A percentile compares a stretch with the other conserved stretches of the same genome.
Conservation (phyloP, 805 yeast species). For the Wickerhamomyces tratensis region DNA sequence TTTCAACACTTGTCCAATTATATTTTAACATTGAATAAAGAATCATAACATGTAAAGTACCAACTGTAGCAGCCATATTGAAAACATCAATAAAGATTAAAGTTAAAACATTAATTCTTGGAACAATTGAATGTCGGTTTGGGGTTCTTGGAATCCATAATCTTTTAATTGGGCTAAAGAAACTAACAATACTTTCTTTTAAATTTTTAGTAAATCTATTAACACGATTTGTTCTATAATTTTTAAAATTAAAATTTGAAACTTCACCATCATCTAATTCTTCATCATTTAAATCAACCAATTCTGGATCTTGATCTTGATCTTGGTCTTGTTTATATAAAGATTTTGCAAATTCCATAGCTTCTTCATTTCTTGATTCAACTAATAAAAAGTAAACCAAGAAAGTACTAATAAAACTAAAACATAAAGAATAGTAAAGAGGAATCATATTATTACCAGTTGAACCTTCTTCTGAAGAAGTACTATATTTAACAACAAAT, state of each 20-base stretch:
- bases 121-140: slow-evolving; percentile 4
- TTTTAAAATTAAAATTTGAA: background rate
- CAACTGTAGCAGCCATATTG: slow-evolving; percentile 15
- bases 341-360: slow-evolving; percentile 5
- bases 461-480: no score
- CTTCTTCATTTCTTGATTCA: slow-evolving; percentile 14
- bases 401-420: slow-evolving; percentile 3
- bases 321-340: no score
- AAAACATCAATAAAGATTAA: slow-evolving; percentile 12
- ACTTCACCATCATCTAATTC: no score
- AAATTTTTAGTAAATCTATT: no score
- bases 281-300: no score
- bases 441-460: slow-evolving; percentile 2
- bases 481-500: slow-evolving; percentile 5
- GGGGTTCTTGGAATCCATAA: slow-evolving; percentile 12
- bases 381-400: slow-evolving; percentile 1
- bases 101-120: slow-evolving; percentile 11
- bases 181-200: background rate
- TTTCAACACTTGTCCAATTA: slow-evolving; percentile 15
- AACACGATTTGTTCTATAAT: no score
- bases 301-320: no score
- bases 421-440: slow-evolving; percentile 3
- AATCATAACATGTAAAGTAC: slow-evolving; percentile 10
- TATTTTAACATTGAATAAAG: slow-evolving; percentile 12
- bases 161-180: slow-evolving; percentile 11